Evolutionary conservation across 305 asterid genomes (phyloP).

Genomic region (Rubia peregrina): DNA sequence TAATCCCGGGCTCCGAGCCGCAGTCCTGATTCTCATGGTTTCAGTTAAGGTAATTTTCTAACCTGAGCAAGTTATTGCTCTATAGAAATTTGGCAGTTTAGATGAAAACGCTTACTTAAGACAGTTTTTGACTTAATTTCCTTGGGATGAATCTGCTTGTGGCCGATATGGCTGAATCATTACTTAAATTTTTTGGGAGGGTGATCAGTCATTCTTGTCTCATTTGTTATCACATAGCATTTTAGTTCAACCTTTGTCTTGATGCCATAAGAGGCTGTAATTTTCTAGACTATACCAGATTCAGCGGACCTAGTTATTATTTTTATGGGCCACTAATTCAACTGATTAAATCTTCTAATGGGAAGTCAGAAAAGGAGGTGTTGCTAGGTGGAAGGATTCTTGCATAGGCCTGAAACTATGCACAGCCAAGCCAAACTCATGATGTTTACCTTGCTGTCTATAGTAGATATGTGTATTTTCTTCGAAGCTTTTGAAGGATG

Average conservation of each 20-base stretch:
- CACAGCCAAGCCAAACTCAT: background rate
- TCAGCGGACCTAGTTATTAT: background rate
- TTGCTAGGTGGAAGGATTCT: background rate
- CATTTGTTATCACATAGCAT: background rate
- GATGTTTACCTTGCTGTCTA: conserved; percentile 2
- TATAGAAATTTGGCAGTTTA: background rate
- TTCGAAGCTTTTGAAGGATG: background rate
- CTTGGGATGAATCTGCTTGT: background rate
- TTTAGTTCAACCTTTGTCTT: background rate
- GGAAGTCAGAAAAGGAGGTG: background rate
- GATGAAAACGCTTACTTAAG: conserved; percentile 10
- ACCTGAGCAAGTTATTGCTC: conserved; percentile 12
- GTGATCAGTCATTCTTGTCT: background rate
- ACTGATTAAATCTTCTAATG: background rate
- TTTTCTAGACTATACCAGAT: background rate
- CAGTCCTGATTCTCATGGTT: conserved; percentile 76
- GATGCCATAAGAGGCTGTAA: background rate
- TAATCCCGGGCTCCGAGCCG: conserved; percentile 46
- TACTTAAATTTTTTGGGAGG: background rate
- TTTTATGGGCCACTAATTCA: background rate
- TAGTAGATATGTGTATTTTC: background rate
- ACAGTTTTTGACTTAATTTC: background rate
- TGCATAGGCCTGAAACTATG: background rate
- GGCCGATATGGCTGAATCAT: background rate
- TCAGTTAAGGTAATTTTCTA: conserved; percentile 63